phyloP scores from a whole-genome alignment of 192 early-diverging fungal genomes.

The Cetraspora pellucida region DNA sequence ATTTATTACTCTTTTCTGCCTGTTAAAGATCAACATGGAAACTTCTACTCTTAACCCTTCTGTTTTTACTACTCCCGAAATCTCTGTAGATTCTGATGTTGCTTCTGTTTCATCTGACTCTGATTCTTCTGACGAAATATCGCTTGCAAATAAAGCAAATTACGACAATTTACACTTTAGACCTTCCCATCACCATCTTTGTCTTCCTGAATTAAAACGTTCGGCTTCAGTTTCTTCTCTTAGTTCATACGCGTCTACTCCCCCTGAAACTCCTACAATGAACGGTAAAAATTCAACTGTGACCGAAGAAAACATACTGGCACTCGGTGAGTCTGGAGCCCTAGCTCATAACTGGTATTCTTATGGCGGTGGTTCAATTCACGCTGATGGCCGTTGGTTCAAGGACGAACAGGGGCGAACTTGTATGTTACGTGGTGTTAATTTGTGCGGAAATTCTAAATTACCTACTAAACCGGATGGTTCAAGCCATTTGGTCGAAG shows the following conservation, averaged over 20 bases:
- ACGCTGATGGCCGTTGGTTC: constrained; percentile 49
- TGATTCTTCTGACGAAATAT: constrained; percentile 10
- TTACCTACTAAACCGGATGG: constrained; percentile 72
- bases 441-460: constrained; percentile 77
- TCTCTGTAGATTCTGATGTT: background rate
- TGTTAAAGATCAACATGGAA: too few relatives aligned
- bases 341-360: constrained; percentile 48
- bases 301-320: background rate
- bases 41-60: too few relatives aligned
- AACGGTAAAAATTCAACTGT: background rate
- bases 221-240: constrained; percentile 43
- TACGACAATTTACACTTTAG: constrained; percentile 1
- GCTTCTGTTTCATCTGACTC: background rate
- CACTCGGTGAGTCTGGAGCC: constrained; percentile 35
- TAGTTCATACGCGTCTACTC: constrained; percentile 48
- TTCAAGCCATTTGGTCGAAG: constrained; percentile 61
- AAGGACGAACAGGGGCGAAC: constrained; percentile 59
- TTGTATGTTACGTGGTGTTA: constrained; percentile 73
- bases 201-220: constrained; percentile 41
- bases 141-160: background rate
- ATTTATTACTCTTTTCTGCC: too few relatives aligned
- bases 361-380: constrained; percentile 39
- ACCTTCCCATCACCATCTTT: constrained; percentile 39
- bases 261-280: constrained; percentile 8
- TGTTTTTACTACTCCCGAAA: background rate